Conservation (phyloP, 2,329 filamentous ascomycete genomes). For the Scopulariopsis brevicaulis region DNA sequence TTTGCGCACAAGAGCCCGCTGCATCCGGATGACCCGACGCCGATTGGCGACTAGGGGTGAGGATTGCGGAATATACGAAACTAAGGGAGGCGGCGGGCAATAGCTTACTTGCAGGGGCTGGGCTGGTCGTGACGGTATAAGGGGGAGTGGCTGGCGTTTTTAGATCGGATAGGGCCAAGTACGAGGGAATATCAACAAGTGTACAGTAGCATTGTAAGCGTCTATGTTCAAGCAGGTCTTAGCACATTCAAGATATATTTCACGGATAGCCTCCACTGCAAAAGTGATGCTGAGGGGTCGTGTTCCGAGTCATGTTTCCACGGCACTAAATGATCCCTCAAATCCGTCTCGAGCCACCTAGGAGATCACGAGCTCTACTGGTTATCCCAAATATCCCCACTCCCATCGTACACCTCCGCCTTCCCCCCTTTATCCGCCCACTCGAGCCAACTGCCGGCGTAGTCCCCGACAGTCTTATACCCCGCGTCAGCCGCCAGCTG, state of each 20-base stretch:
- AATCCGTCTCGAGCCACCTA: too few species aligned
- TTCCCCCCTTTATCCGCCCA: constrained; percentile 64
- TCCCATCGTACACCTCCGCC: background rate
- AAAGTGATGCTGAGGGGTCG: background rate
- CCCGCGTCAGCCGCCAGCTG: constrained; percentile 66
- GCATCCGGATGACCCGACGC: background rate
- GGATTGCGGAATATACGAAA: background rate
- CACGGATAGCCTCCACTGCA: background rate
- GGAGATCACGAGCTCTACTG: background rate
- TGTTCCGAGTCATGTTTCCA: too few species aligned
- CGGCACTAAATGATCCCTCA: too few species aligned
- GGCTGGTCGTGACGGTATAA: background rate
- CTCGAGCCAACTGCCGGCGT: constrained; percentile 68
- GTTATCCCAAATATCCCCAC: background rate
- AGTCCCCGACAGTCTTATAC: constrained; percentile 61
- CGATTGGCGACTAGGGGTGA: background rate
- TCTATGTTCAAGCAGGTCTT: background rate
- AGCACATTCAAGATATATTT: background rate
- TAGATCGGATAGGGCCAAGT: background rate
- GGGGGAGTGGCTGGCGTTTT: background rate
- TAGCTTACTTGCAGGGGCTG: too few species aligned
- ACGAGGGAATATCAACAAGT: background rate
- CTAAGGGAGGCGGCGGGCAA: background rate
- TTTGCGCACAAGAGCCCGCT: constrained; percentile 68
- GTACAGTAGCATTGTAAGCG: background rate